Percentiles rank a stretch among this genome's conserved stretches.
Evolutionary conservation across 2,329 filamentous ascomycete species (phyloP).

Genomic region (Trichophyton equinum): DNA sequence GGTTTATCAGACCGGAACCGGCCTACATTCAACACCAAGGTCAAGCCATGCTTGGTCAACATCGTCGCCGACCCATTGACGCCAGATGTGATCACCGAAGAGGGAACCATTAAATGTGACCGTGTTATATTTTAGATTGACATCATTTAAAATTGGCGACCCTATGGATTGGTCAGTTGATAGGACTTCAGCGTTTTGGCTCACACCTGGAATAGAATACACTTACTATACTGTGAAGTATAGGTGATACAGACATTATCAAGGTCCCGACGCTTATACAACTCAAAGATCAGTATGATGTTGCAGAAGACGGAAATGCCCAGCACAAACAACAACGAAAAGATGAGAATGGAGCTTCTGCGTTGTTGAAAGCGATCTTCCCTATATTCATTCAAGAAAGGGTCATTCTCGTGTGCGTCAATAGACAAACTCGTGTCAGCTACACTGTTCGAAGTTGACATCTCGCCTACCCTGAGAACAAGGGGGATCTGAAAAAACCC

Average conservation of each 20-base stretch:
- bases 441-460: not conserved
- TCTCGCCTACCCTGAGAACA: not conserved
- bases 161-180: not conserved
- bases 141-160: slow-evolving; percentile 28
- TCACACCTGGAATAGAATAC: too few species aligned
- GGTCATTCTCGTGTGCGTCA: not conserved
- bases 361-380: not conserved
- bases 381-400: not conserved
- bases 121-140: slow-evolving; percentile 31
- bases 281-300: slow-evolving; percentile 9
- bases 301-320: slow-evolving; percentile 13
- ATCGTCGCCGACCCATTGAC: slow-evolving; percentile 37
- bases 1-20: too few species aligned
- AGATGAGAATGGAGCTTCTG: not conserved
- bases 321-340: not conserved
- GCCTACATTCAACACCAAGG: slow-evolving; percentile 40
- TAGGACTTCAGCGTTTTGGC: not conserved
- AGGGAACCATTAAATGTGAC: slow-evolving; percentile 46
- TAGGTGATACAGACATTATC: slow-evolving; percentile 9
- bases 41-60: slow-evolving; percentile 47
- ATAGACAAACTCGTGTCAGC: not conserved
- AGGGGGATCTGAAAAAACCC: too few species aligned
- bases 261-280: slow-evolving; percentile 4
- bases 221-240: slow-evolving; percentile 10
- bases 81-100: slow-evolving; percentile 42